Percentiles rank a stretch among this genome's conserved stretches.
phyloP scores from a whole-genome alignment of 129 eudicot species.

The Escallonia herrerae region DNA sequence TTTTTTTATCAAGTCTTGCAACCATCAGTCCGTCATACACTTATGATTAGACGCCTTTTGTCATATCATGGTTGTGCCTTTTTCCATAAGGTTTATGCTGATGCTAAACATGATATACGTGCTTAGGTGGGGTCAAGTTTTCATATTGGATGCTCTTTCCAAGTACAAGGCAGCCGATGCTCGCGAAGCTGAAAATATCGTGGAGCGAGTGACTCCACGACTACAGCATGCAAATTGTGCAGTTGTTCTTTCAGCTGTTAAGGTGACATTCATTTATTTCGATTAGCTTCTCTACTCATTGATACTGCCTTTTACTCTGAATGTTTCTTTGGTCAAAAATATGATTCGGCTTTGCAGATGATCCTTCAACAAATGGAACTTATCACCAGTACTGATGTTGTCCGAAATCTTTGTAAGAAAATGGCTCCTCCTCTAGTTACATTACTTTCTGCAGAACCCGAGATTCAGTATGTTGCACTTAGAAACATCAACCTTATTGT shows the following conservation, averaged over 20 bases:
- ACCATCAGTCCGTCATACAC: no score
- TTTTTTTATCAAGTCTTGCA: no score
- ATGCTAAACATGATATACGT: not conserved
- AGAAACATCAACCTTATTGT: slow-evolving; percentile 94
- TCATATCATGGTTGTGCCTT: no score
- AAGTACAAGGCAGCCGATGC: slow-evolving; percentile 97
- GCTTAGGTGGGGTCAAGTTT: slow-evolving; percentile 99
- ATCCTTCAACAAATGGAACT: slow-evolving; percentile 98
- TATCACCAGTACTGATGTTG: slow-evolving; percentile 93
- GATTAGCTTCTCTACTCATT: not conserved
- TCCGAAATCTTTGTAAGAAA: slow-evolving; percentile 96
- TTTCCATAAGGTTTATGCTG: no score
- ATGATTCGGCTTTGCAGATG: slow-evolving; percentile 46
- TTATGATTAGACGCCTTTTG: no score
- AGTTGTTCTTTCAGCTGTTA: slow-evolving; percentile 93
- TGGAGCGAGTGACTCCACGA: slow-evolving; percentile 96
- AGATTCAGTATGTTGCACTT: slow-evolving; percentile 96
- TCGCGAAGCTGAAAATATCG: slow-evolving; percentile 97
- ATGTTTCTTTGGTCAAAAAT: not conserved
- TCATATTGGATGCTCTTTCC: slow-evolving; percentile 94
- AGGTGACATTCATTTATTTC: slow-evolving; percentile 30
- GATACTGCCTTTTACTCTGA: not conserved
- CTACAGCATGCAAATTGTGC: slow-evolving; percentile 99
- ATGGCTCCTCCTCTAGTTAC: slow-evolving; percentile 99
- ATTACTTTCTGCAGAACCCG: slow-evolving; percentile 97